These are phyloP conservation scores for Phytomonas serpens DNA, from an alignment of 208 protist species.

Conservation along the genomic window DNA sequence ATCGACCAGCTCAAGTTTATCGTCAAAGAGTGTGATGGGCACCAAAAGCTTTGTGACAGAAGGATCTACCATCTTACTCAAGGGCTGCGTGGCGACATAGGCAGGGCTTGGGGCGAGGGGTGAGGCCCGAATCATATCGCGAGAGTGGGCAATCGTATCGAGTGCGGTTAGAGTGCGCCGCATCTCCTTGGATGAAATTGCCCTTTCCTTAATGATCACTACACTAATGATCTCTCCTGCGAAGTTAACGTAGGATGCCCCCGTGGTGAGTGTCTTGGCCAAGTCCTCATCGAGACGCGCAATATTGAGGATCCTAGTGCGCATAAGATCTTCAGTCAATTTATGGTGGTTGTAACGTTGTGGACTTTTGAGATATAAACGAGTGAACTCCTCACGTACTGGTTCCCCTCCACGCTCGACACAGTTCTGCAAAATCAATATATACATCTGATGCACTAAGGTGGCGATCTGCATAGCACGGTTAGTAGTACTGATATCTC, in stretches of 20 bases:
- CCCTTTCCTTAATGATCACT: slow-evolving; percentile 77
- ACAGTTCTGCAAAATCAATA: slow-evolving; percentile 71
- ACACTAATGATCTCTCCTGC: slow-evolving; percentile 60
- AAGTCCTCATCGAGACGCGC: slow-evolving; percentile 83
- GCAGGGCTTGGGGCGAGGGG: slow-evolving; percentile 17
- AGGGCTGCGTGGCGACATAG: slow-evolving; percentile 33
- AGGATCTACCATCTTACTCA: slow-evolving; percentile 39
- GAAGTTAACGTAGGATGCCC: slow-evolving; percentile 50
- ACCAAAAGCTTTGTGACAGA: slow-evolving; percentile 46
- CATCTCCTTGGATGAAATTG: slow-evolving; percentile 48
- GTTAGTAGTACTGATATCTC: slow-evolving; percentile 1
- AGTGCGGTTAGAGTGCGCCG: slow-evolving; percentile 66
- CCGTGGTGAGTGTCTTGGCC: slow-evolving; percentile 40
- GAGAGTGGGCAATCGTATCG: slow-evolving; percentile 46
- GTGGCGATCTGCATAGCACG: slow-evolving; percentile 29
- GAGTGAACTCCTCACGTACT: slow-evolving; percentile 70
- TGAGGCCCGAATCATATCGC: slow-evolving; percentile 16
- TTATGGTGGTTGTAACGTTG: slow-evolving; percentile 55
- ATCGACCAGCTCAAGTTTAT: slow-evolving; percentile 27
- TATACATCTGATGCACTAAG: slow-evolving; percentile 76
- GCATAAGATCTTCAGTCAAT: slow-evolving; percentile 69
- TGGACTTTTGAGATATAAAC: slow-evolving; percentile 59
- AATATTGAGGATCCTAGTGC: slow-evolving; percentile 83
- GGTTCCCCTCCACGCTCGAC: slow-evolving; percentile 51
- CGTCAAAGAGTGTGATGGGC: slow-evolving; percentile 24